These are phyloP conservation scores for Penicillium waksmanii DNA, from an alignment of 495 filamentous ascomycete genomes.

Conservation along the genomic window DNA sequence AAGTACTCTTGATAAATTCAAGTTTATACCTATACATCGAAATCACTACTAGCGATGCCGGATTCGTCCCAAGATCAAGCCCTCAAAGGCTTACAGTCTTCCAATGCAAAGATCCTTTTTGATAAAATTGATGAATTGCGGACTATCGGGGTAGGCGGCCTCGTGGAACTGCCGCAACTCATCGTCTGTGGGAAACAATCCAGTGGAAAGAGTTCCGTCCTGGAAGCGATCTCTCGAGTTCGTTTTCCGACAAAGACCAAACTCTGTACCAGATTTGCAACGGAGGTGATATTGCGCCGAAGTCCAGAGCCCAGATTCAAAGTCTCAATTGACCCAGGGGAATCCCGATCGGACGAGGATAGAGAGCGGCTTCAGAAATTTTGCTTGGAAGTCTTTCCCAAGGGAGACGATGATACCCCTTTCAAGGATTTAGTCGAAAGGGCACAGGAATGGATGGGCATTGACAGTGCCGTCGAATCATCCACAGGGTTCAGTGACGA, in stretches of 20 bases:
- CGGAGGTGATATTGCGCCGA: slow-evolving; percentile 59
- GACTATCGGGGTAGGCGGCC: slow-evolving; percentile 53
- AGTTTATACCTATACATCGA: neutral
- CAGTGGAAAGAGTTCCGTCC: slow-evolving; percentile 73
- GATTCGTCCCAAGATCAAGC: neutral
- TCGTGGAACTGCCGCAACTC: slow-evolving; percentile 69
- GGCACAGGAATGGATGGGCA: slow-evolving; percentile 56
- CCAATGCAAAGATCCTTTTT: slow-evolving; percentile 36
- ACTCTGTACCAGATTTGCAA: slow-evolving; percentile 70
- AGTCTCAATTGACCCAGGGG: slow-evolving; percentile 49
- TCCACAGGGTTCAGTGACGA: slow-evolving; percentile 50
- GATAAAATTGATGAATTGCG: slow-evolving; percentile 64
- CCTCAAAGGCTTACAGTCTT: neutral
- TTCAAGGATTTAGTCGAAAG: slow-evolving; percentile 43
- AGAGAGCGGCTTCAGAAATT: slow-evolving; percentile 15
- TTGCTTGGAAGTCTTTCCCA: slow-evolving; percentile 17
- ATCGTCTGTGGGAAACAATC: slow-evolving; percentile 77
- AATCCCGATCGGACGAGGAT: slow-evolving; percentile 21
- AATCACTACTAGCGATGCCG: neutral
- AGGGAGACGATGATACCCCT: slow-evolving; percentile 35
- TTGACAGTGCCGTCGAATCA: slow-evolving; percentile 27
- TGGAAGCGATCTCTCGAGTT: slow-evolving; percentile 73
- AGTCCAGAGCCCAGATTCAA: slow-evolving; percentile 31
- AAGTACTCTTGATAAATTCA: too few species aligned
- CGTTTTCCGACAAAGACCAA: slow-evolving; percentile 68